A percentile compares a stretch with the other conserved stretches of the same genome.
Conservation (phyloP, 495 filamentous ascomycete species). For the Ramalina intermedia region DNA sequence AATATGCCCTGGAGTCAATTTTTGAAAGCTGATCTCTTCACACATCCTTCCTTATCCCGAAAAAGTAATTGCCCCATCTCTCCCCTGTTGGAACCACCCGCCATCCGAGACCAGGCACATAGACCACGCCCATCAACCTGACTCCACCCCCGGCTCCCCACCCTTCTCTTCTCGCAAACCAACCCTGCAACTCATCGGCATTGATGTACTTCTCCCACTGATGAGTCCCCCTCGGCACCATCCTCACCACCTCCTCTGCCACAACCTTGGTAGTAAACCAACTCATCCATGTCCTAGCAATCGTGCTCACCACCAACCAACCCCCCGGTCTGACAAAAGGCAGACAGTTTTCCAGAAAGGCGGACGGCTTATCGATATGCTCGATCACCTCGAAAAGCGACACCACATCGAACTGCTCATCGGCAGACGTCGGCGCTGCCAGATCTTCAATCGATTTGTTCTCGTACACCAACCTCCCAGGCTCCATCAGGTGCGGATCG, state of each 20-base stretch:
- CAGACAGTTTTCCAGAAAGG: conserved; percentile 57
- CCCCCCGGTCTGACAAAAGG: conserved; percentile 76
- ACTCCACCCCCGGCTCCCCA: conserved; percentile 38
- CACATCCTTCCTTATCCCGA: conserved; percentile 55
- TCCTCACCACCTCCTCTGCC: conserved; percentile 73
- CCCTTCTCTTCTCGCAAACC: conserved; percentile 33
- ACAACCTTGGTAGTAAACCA: conserved; percentile 86
- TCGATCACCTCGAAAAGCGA: conserved; percentile 90
- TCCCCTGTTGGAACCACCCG: conserved; percentile 70
- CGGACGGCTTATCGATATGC: conserved; percentile 54
- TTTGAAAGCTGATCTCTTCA: neutral
- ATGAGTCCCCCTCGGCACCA: conserved; percentile 81
- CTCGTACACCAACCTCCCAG: conserved; percentile 50
- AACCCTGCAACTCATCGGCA: conserved; percentile 58
- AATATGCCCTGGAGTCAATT: neutral
- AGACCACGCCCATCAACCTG: conserved; percentile 68
- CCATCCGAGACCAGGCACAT: conserved; percentile 86
- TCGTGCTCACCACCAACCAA: conserved; percentile 84
- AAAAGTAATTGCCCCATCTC: conserved; percentile 91
- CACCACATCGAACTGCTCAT: conserved; percentile 54
- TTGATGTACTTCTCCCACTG: conserved; percentile 95
- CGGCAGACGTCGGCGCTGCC: conserved; percentile 22
- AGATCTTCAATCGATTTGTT: conserved; percentile 60
- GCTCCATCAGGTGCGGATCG: conserved; percentile 44
- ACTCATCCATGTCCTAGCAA: conserved; percentile 71